Base-by-base conservation (phyloP, 1,284 basidiomycete species). In the Ustilago xerochloae region DNA sequence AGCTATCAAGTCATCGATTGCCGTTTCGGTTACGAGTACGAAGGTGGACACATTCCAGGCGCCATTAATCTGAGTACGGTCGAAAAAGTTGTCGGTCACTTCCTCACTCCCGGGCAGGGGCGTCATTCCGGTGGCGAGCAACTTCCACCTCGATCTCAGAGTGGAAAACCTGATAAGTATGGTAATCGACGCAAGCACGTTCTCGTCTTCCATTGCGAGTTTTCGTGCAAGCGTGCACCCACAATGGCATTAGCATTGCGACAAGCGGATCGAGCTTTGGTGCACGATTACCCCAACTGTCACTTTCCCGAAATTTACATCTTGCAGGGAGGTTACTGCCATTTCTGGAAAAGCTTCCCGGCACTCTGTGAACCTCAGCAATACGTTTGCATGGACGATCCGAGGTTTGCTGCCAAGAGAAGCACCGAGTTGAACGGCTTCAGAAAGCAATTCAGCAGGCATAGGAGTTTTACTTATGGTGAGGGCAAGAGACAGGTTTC, bases 281-380 rank as follows among this genome's bases (percentile, higher is more conserved):
- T 91, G 69, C 90, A 92, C 65, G 86, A 91, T 36, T 99, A 98
- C 84, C 96, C 96, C 6, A 92, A 89, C 81, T 91, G 98, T 59
- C 92, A 94, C 86, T 99, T 94, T 83, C 96, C 96, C 0, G 96
- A 99, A 85, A 89, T 99, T 6, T 99, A 99, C 87, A 90, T 99
- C 73, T 89, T 99, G 7, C 92, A 97, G 85, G 97, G 97, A 46
- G 96, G 96, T 7, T 99, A 97, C 85, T 93, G 90, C 78, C 89
- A 89, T 54, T 99, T 95, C 86, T 97, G 89, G 87, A 89, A 90
- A 77, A 85, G 86, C 38, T 90, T 88, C 63, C 87, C 89, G 1
- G 76, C 85, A 4, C 90, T 90, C 43, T 97, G 95, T 86, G 87
- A 92, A 59, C 94, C 94, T 0, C 87, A 86, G 24, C 90, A 89